Evolutionary conservation across 2,329 filamentous ascomycete species (phyloP).

Genomic region (Fusarium albidum): DNA sequence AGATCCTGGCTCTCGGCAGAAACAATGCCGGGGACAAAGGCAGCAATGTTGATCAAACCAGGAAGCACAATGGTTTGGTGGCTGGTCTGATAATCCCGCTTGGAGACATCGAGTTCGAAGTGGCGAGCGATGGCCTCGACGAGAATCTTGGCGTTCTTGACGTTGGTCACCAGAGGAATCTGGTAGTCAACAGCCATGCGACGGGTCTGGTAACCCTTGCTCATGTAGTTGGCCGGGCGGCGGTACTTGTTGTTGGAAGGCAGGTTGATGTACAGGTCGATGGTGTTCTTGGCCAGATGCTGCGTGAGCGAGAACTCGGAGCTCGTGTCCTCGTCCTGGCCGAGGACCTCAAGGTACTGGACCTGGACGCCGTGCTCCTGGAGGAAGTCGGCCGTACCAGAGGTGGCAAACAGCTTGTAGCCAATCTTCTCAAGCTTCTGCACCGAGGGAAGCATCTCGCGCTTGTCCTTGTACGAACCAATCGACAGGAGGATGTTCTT

Average conservation of each 20-base stretch:
- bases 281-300: slow-evolving; percentile 96
- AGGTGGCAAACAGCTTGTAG: slow-evolving; percentile 95
- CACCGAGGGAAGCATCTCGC: slow-evolving; percentile 94
- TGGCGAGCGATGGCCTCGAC: slow-evolving; percentile 93
- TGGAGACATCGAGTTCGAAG: slow-evolving; percentile 83
- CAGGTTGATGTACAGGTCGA: slow-evolving; percentile 98
- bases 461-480: slow-evolving; percentile 97
- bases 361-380: slow-evolving; percentile 91
- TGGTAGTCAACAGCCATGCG: slow-evolving; percentile 98
- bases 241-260: slow-evolving; percentile 99
- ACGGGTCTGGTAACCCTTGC: slow-evolving; percentile 94
- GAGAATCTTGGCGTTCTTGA: slow-evolving; percentile 98
- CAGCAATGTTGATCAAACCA: slow-evolving; percentile 80
- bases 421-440: slow-evolving; percentile 88
- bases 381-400: slow-evolving; percentile 95
- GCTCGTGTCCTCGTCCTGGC: slow-evolving; percentile 83
- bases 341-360: slow-evolving; percentile 91
- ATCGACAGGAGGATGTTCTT: slow-evolving; percentile 96
- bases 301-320: slow-evolving; percentile 97
- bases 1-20: slow-evolving; percentile 72
- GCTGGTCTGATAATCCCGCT: slow-evolving; percentile 92
- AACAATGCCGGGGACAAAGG: slow-evolving; percentile 79
- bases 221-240: slow-evolving; percentile 97
- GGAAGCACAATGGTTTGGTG: slow-evolving; percentile 78
- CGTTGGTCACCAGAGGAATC: slow-evolving; percentile 95